Evolutionary conservation across 2,329 filamentous ascomycete species (phyloP), one percentile per base, ranked within the genome.

Genomic region (Alternaria panax): DNA sequence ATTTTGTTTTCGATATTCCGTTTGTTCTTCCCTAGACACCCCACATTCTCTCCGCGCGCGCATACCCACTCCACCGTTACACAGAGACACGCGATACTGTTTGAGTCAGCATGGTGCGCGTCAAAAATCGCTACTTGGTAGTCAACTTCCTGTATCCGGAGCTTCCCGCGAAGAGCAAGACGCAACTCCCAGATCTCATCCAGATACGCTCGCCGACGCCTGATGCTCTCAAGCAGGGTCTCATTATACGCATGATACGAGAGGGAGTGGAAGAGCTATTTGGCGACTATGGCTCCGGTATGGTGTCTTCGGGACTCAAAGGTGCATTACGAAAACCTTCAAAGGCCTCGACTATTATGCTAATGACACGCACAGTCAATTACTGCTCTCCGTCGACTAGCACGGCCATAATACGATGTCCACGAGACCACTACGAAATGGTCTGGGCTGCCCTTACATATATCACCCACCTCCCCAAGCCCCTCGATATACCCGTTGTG

Each of bases 61-160:
- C 36, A 52, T 27, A 20, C 50, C 6, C 1, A 20, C 50, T 9
- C 1, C 5, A 32, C 24, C 22, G 24, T 16, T 18, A 42, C 50
- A 41, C 50, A 42, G 7, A 36, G 18, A 22, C 28, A 50, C 14
- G 24, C n/a, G 24, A 43, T 20, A 50, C 30, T 14, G 20, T 36
- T 50, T 51, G 27, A 34, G 48, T 16, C 50, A 53, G 9, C 41
- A 97, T 99, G 95, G 95, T 99, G 60, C 92, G 95, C 75, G 87
- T 98, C 68, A 99, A 99, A 80, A 91, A 97, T 79, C 90, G 95
- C 71, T 99, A 99, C 78, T 86, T 99, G 18, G 88, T 98, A n/a
- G 87, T 98, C 63, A 92, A 96, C 75, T 93, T 98, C 66, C 84
- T 98, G 46, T 97, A 97, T 72, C 92, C 93, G 0, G 84, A 88